Conservation (phyloP, 2,329 filamentous ascomycete genomes). For the Trichophyton rubrum region DNA sequence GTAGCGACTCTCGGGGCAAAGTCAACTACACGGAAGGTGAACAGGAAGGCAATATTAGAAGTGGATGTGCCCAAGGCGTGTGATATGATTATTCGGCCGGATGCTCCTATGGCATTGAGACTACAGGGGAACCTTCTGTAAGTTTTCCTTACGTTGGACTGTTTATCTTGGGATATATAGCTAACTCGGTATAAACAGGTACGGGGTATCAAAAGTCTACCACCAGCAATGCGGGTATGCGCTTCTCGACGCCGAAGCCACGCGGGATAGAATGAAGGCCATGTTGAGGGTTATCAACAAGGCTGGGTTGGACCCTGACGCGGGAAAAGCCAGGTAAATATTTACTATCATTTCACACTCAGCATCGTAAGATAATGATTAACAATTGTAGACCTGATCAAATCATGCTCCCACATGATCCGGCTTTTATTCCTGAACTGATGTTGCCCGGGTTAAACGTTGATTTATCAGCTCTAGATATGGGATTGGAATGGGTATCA, state of each 20-base stretch:
- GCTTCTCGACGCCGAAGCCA: conserved; percentile 63
- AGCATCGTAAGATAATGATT: neutral
- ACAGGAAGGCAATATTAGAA: conserved; percentile 72
- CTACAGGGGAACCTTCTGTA: conserved; percentile 79
- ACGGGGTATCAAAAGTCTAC: conserved; percentile 53
- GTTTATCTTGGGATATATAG: conserved; percentile 5
- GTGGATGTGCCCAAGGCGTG: conserved; percentile 82
- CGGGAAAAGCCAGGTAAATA: conserved; percentile 58
- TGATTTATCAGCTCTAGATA: conserved; percentile 36
- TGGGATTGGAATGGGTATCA: conserved; percentile 22
- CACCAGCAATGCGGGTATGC: conserved; percentile 79
- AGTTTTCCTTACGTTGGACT: conserved; percentile 15
- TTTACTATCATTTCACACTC: neutral
- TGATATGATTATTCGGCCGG: conserved; percentile 71
- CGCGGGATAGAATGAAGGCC: conserved; percentile 58
- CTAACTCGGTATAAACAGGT: conserved; percentile 3
- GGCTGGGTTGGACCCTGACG: conserved; percentile 55
- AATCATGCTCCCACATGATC: conserved; percentile 69
- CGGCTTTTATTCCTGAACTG: conserved; percentile 59
- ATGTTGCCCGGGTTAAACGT: conserved; percentile 48
- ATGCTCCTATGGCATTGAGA: conserved; percentile 75
- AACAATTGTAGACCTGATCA: conserved; percentile 51
- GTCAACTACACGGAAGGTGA: conserved; percentile 58
- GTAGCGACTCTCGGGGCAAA: conserved; percentile 75
- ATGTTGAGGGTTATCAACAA: conserved; percentile 48